A percentile compares a stretch with the other conserved stretches of the same genome.
Evolutionary conservation across 2,329 filamentous ascomycete genomes (phyloP).

Genomic region (Hymenoscyphus fructigenus): DNA sequence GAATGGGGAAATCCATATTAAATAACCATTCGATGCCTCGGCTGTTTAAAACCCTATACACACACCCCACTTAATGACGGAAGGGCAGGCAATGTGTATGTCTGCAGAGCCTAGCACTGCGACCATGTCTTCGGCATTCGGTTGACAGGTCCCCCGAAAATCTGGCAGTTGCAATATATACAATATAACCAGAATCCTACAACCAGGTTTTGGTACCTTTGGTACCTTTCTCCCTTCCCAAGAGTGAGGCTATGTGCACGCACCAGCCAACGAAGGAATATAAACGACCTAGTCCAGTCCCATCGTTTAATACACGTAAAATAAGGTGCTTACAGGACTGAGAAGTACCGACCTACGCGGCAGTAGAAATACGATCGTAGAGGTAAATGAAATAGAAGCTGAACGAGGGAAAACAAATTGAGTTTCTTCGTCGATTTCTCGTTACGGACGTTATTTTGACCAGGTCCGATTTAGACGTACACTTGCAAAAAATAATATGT

Average conservation of each 20-base stretch:
- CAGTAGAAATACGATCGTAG: neutral
- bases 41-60: neutral
- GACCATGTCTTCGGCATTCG: neutral
- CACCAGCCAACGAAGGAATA: too few species aligned
- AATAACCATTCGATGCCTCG: neutral
- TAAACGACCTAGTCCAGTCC: neutral
- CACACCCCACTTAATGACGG: neutral
- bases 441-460: neutral
- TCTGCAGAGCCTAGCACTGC: neutral
- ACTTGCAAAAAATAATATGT: neutral
- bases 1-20: neutral
- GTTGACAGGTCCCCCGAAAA: neutral
- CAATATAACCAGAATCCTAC: neutral
- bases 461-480: neutral
- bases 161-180: neutral
- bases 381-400: neutral
- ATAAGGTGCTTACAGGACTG: conserved; percentile 1
- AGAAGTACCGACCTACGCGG: neutral
- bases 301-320: neutral
- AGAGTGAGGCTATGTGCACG: too few species aligned
- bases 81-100: neutral
- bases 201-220: neutral
- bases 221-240: neutral
- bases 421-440: neutral
- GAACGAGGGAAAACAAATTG: neutral